Evolutionary conservation across 108 stramenopile species (phyloP).

Genomic region (Skeletonema tropicum): DNA sequence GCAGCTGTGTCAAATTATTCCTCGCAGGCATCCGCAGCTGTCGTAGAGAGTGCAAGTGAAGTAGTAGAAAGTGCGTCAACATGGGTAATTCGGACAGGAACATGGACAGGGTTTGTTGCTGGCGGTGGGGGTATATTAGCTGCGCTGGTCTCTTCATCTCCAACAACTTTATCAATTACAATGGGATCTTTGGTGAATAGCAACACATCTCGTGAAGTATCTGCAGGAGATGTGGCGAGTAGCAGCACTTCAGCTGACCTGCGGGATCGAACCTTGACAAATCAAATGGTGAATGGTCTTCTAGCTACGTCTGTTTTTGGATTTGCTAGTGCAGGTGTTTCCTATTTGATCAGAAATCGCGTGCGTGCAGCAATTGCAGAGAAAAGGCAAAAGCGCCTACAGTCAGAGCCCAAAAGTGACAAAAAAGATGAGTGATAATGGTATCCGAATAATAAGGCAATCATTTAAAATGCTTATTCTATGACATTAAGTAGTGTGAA

Average conservation of each 20-base stretch:
- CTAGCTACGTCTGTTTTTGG: conserved; percentile 45
- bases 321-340: conserved; percentile 40
- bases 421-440: not conserved
- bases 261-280: conserved; percentile 4
- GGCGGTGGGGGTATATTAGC: conserved; percentile 40
- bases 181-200: conserved; percentile 1
- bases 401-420: not conserved
- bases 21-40: conserved; percentile 32
- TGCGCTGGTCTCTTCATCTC: conserved; percentile 12
- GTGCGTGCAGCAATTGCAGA: conserved; percentile 37
- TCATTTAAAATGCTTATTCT: not conserved
- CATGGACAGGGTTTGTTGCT: conserved; percentile 36
- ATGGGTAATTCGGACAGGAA: conserved; percentile 39
- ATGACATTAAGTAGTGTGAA: not conserved
- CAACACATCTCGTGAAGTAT: too few relatives aligned
- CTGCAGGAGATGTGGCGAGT: not conserved
- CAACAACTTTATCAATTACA: not conserved
- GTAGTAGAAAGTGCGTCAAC: conserved; percentile 30
- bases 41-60: conserved; percentile 18
- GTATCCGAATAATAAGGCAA: not conserved
- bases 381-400: conserved; percentile 23
- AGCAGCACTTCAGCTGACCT: conserved; percentile 7
- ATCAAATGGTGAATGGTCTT: conserved; percentile 32
- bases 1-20: conserved; percentile 38
- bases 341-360: conserved; percentile 43